Base-by-base conservation (phyloP, 768 basidiomycete species). In the Phlebiopsis gigantea region DNA sequence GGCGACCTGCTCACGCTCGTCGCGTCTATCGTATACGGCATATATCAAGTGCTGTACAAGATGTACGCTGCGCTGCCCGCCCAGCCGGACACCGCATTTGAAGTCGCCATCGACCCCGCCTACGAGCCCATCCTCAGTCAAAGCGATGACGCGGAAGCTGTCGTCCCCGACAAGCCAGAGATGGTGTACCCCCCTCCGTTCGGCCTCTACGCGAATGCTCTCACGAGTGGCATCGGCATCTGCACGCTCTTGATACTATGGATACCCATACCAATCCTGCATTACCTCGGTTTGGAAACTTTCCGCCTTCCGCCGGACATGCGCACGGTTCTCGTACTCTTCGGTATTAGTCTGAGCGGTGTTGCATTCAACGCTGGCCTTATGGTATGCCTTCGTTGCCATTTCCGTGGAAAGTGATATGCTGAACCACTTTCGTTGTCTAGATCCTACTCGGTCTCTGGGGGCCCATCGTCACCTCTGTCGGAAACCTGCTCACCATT, bases 401-500 rank as follows among this genome's bases (percentile, higher is more conserved):
- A n/a, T 45, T 24, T 30, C 42, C n/a, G 4, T 49, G 19, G 22
- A 19, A 7, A 17, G 22, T 44, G 5, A 58, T 25, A 50, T 10
- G 14, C 31, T 45, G 9, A 42, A 22, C 24, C 7, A n/a, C 52
- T 54, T 46, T 43, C 28, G 47, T 43, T 56, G 42, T 39, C 46
- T 61, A 93, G 91, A 78, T 90, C 54, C 75, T 96, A 2, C 74
- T 96, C 47, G 89, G 88, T 25, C 71, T 90, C 25, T 94, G 90
- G 90, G 93, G 93, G 3, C 93, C 93, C 5, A 83, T 94, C 42
- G 81, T 93, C 43, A 84, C 85, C 8, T 92, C 90, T 1, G 93
- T 97, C 29, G 93, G 93, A 45, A 93, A 83, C 69, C 79, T 98
- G n/a, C 78, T 96, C n/a, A 94, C 94, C 5, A 95, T 96, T 62